Percentiles rank a stretch among this genome's conserved stretches.
Evolutionary conservation across 805 yeast genomes (phyloP).

Genomic region (Candida pini): DNA sequence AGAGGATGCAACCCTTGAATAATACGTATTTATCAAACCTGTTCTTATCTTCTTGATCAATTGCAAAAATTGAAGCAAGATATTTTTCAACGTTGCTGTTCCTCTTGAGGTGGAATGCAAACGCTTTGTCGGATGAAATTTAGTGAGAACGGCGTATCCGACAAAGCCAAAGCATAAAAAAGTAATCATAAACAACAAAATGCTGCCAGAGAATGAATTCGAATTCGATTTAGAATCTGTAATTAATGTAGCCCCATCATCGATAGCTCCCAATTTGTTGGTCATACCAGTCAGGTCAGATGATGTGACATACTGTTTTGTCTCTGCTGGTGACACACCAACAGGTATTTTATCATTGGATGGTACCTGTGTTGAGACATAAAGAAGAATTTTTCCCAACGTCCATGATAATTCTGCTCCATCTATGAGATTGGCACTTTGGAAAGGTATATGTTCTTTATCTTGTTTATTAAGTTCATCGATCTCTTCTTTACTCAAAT

Average conservation of each 20-base stretch:
- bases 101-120: neutral
- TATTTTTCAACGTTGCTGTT: neutral
- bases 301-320: constrained; percentile 3
- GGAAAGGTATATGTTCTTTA: constrained; percentile 54
- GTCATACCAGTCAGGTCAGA: no score
- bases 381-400: constrained; percentile 76
- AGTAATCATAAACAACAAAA: constrained; percentile 9
- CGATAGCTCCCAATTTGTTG: no score
- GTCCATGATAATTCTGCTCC: constrained; percentile 96
- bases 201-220: constrained; percentile 1
- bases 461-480: constrained; percentile 20
- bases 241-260: no score
- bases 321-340: constrained; percentile 38
- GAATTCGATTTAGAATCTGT: no score
- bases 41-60: constrained; percentile 7
- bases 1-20: constrained; percentile 8
- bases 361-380: constrained; percentile 67
- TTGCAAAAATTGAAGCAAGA: neutral
- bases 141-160: constrained; percentile 8
- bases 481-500: constrained; percentile 21
- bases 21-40: constrained; percentile 8
- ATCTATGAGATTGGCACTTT: constrained; percentile 71
- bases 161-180: constrained; percentile 10
- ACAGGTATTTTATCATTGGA: constrained; percentile 14
- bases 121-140: constrained; percentile 2